Conservation (phyloP, 1,139 yeast genomes). For the Kurtzmaniella quercitrusa region DNA sequence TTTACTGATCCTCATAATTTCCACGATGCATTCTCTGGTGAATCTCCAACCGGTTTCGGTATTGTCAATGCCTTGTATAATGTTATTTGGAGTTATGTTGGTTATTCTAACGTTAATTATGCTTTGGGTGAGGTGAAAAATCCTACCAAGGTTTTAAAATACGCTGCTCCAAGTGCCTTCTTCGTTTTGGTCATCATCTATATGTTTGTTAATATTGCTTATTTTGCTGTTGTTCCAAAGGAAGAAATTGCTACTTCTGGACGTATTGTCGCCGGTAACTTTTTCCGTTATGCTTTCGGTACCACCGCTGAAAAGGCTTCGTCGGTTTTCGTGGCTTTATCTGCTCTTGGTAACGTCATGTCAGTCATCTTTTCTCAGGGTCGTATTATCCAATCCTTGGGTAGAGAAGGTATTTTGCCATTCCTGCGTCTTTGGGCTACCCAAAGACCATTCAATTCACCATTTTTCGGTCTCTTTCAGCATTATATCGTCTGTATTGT, state of each 20-base stretch:
- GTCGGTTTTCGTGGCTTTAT: constrained; percentile 45
- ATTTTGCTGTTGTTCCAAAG: constrained; percentile 54
- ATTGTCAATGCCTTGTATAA: constrained; percentile 74
- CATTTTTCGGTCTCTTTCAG: constrained; percentile 56
- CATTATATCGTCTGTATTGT: constrained; percentile 51
- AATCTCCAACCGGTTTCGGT: constrained; percentile 67
- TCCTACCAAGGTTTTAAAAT: constrained; percentile 38
- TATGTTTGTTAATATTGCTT: constrained; percentile 55
- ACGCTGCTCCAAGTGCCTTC: constrained; percentile 47
- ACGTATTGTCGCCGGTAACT: constrained; percentile 44
- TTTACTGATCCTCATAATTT: constrained; percentile 57
- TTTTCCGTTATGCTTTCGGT: constrained; percentile 45
- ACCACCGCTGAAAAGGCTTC: constrained; percentile 44
- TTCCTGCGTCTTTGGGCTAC: constrained; percentile 43
- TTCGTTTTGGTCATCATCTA: constrained; percentile 66
- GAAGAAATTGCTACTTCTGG: constrained; percentile 41
- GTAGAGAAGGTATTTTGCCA: constrained; percentile 47
- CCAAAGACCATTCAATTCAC: constrained; percentile 40
- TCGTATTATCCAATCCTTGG: constrained; percentile 45
- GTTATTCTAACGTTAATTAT: constrained; percentile 74
- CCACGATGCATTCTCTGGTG: constrained; percentile 54
- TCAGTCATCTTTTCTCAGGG: constrained; percentile 49
- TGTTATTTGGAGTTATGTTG: constrained; percentile 77
- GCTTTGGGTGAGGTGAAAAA: constrained; percentile 75
- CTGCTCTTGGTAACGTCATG: constrained; percentile 47